phyloP scores from a whole-genome alignment of 768 basidiomycete species.

The Cyclocybe aegerita region DNA sequence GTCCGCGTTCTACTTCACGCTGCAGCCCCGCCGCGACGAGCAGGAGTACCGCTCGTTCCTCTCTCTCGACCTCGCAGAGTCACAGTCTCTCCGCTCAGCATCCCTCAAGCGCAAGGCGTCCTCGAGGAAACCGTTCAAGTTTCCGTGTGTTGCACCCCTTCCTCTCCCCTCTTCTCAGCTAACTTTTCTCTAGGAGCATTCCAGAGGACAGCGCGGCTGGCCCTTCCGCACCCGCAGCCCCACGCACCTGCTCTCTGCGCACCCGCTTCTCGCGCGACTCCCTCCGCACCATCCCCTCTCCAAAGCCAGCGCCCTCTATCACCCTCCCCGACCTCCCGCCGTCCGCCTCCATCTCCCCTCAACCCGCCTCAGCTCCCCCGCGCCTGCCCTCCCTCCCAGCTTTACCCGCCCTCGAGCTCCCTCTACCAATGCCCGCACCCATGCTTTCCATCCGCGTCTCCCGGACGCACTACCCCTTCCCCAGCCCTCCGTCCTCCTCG shows the following conservation, averaged over 20 bases:
- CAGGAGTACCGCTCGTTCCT: constrained; percentile 57
- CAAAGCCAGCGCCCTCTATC: constrained; percentile 57
- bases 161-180: constrained; percentile 1
- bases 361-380: constrained; percentile 18
- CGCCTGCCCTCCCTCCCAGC: constrained; percentile 31
- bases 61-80: constrained; percentile 66
- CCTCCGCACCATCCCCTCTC: constrained; percentile 52
- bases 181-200: neutral
- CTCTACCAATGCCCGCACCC: constrained; percentile 20
- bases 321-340: constrained; percentile 42
- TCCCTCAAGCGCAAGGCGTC: constrained; percentile 32
- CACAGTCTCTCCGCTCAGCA: constrained; percentile 39
- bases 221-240: constrained; percentile 23
- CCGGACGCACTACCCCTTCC: constrained; percentile 4
- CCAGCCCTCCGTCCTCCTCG: constrained; percentile 4
- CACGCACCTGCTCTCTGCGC: constrained; percentile 21
- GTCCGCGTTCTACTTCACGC: constrained; percentile 48
- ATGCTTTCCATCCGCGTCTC: constrained; percentile 19
- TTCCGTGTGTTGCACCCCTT: constrained; percentile 21
- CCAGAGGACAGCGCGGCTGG: neutral
- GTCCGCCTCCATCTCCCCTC: neutral
- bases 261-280: constrained; percentile 35
- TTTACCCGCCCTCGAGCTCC: constrained; percentile 24
- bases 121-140: constrained; percentile 19
- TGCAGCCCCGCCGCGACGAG: constrained; percentile 40